Percentiles rank a stretch among this genome's conserved stretches.
These are phyloP conservation scores for Chytriomyces sp. DNA, from an alignment of 192 early-diverging fungal genomes.

Conservation along the genomic window DNA sequence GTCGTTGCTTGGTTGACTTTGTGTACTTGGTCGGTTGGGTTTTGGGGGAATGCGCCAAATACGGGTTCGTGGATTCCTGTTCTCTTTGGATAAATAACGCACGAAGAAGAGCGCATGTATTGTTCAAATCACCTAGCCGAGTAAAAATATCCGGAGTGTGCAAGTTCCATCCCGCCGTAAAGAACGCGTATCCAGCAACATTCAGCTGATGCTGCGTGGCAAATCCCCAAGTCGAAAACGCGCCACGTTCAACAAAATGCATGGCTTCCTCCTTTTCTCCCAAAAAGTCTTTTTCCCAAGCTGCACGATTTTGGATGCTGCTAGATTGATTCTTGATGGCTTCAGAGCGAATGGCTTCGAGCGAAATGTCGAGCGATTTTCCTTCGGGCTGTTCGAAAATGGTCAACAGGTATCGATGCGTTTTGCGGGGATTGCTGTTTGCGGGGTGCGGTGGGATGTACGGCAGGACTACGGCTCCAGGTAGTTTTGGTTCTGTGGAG, in stretches of 20 bases:
- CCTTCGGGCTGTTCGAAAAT: constrained; percentile 45
- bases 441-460: constrained; percentile 62
- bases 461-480: constrained; percentile 54
- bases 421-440: constrained; percentile 49
- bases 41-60: constrained; percentile 40
- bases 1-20: constrained; percentile 32
- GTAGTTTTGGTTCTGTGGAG: constrained; percentile 27
- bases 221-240: constrained; percentile 49
- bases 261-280: constrained; percentile 38
- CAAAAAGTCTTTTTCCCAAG: constrained; percentile 34
- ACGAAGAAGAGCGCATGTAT: neutral
- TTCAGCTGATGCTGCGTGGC: constrained; percentile 35
- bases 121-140: constrained; percentile 41
- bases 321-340: neutral
- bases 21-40: constrained; percentile 19
- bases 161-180: constrained; percentile 50
- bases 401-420: constrained; percentile 52
- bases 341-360: constrained; percentile 29
- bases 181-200: constrained; percentile 54
- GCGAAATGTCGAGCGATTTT: constrained; percentile 17
- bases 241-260: constrained; percentile 32
- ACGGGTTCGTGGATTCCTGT: constrained; percentile 62
- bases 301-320: neutral
- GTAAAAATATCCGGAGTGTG: constrained; percentile 53
- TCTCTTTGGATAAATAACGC: neutral